These are phyloP conservation scores for Arthroderma uncinatum DNA, from an alignment of 2,329 filamentous ascomycete genomes.

Conservation along the genomic window DNA sequence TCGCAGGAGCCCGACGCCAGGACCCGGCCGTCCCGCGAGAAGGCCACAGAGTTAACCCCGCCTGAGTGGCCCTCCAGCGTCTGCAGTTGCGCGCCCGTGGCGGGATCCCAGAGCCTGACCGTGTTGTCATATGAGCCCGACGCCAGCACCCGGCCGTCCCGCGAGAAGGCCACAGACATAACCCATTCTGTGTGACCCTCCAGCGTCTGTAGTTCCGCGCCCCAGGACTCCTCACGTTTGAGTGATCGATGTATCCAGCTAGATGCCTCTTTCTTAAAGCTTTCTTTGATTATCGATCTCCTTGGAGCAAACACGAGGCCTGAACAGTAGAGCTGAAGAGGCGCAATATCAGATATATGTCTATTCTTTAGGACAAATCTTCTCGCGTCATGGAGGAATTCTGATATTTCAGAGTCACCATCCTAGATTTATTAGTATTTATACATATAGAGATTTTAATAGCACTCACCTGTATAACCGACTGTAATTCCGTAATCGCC, in stretches of 20 bases:
- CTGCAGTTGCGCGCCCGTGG: not conserved
- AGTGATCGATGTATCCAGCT: not conserved
- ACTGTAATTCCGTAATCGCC: not conserved
- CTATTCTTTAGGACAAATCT: slow-evolving; percentile 4
- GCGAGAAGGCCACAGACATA: slow-evolving; percentile 10
- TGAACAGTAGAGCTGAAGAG: slow-evolving; percentile 8
- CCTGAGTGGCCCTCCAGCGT: slow-evolving; percentile 2
- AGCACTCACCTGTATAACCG: slow-evolving; percentile 5
- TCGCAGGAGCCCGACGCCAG: slow-evolving; percentile 45
- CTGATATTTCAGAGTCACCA: not conserved
- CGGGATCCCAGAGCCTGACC: slow-evolving; percentile 2
- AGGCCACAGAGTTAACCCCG: slow-evolving; percentile 1
- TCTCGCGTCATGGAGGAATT: slow-evolving; percentile 5
- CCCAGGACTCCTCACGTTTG: not conserved
- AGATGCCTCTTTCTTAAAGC: not conserved
- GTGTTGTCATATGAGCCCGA: slow-evolving; percentile 13
- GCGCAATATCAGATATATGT: not conserved
- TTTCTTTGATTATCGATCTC: slow-evolving; percentile 1
- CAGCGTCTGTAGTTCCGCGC: slow-evolving; percentile 1
- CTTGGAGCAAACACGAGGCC: slow-evolving; percentile 2
- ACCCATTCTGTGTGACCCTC: slow-evolving; percentile 7
- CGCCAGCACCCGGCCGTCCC: slow-evolving; percentile 6
- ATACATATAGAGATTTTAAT: slow-evolving; percentile 15
- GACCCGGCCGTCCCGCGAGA: not conserved
- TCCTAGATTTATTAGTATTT: slow-evolving; percentile 5